Conservation (phyloP, 345 rosid species). For the Syzygium jambos region DNA sequence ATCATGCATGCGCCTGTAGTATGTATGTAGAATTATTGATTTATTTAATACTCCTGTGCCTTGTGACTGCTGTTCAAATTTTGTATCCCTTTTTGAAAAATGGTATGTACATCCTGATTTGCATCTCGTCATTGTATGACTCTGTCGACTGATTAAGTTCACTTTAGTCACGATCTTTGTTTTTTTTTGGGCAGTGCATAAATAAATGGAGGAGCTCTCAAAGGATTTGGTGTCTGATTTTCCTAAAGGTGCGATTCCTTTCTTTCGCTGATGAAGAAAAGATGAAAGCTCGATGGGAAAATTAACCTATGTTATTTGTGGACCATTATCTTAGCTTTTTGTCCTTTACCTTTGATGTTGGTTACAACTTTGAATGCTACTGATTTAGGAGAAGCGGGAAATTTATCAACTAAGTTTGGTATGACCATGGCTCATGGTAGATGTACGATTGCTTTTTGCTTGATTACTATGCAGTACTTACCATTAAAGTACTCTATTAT, state of each 20-base stretch:
- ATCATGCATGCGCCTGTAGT: neutral
- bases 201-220: slow-evolving; percentile 39
- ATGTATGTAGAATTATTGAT: neutral
- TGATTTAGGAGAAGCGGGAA: neutral
- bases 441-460: neutral
- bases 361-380: neutral
- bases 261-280: neutral
- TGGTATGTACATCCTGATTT: neutral
- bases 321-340: neutral
- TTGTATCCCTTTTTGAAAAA: neutral
- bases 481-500: neutral
- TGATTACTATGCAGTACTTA: neutral
- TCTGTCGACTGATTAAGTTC: neutral
- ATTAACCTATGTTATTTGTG: neutral
- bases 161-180: neutral
- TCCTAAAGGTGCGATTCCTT: slow-evolving; percentile 17
- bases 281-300: neutral
- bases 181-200: slow-evolving; percentile 5
- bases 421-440: neutral
- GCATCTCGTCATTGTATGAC: neutral
- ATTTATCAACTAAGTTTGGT: neutral
- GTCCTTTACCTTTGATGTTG: neutral
- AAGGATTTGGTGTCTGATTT: slow-evolving; percentile 16
- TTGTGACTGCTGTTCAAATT: neutral
- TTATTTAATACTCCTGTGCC: neutral